Base-by-base conservation (phyloP, 306 rosid genomes). In the Fragaria ananassa region DNA sequence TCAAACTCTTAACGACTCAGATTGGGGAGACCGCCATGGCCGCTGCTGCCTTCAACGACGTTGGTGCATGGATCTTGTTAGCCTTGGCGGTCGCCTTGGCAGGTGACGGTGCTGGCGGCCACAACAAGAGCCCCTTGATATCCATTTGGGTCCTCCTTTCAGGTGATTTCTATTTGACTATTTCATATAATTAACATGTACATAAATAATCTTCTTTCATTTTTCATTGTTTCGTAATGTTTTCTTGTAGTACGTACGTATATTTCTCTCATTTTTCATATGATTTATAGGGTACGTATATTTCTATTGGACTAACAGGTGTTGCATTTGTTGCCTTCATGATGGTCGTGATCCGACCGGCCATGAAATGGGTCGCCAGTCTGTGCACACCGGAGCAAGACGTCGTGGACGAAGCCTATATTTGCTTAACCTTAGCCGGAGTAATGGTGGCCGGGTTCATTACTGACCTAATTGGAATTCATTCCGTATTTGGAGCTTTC, bases 1-100 rank as follows among this genome's bases (percentile, higher is more conserved):
- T 93, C 53, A 91, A 90, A 34, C 90, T 93, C 13, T 80, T 93
- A 4, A 93, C 98, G 7, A 90, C 98, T 25, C 41, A 73, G 2
- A 50, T 91, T 0, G 98, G 97, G 0, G 96, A 90, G 76, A 91
- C 87, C 6, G 98, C 97, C 21, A 91, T 93, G 98, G 93, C 98
- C 5, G 97, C 97, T 0, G 98, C 97, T 0, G 98, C 94, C 0
- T 81, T 93, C 76, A 93, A 93, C 85, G 98, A 93, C 83, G 80
- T 93, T 14, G 97, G 85, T 0, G 98, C 98, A 0, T 93, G 98
- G 98, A 88, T 93, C 29, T 78, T 93, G 10, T 85, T 93, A 0
- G 97, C 98, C 1, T 80, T 93, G 3, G 98, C 98, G 0, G 87
- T 93, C 0, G 98, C 97, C 0, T 65, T 93, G 0, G 86, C 97